Evolutionary conservation across 78 protist species (phyloP).

Genomic region (Creolimax fragrantissima): DNA sequence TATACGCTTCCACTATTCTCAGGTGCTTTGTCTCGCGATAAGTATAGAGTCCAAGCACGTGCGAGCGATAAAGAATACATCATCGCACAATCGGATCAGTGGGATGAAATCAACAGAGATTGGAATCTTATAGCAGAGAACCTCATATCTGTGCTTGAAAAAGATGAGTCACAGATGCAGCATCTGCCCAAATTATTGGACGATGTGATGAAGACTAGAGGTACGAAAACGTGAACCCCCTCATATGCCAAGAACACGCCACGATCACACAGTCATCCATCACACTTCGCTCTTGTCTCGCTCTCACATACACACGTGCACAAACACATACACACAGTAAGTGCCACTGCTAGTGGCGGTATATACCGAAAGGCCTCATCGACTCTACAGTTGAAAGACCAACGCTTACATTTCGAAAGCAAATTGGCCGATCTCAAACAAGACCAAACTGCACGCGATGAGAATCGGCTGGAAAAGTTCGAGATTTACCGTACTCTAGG

Average conservation of each 20-base stretch:
- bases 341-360: neutral
- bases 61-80: neutral
- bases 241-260: too few relatives aligned
- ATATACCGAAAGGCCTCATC: neutral
- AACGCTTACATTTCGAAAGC: neutral
- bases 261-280: too few relatives aligned
- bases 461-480: neutral
- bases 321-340: too few relatives aligned
- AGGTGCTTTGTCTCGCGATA: neutral
- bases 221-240: too few relatives aligned
- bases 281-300: too few relatives aligned
- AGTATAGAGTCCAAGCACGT: neutral
- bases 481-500: conserved; percentile 28
- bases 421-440: neutral
- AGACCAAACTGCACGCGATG: neutral
- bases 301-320: too few relatives aligned
- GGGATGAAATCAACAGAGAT: neutral
- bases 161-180: neutral
- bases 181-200: neutral
- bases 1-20: neutral
- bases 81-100: neutral
- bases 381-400: neutral
- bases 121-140: neutral
- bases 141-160: neutral
- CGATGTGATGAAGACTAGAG: neutral